phyloP scores from a whole-genome alignment of 2,329 filamentous ascomycete species.

The Ilyonectria sp. region DNA sequence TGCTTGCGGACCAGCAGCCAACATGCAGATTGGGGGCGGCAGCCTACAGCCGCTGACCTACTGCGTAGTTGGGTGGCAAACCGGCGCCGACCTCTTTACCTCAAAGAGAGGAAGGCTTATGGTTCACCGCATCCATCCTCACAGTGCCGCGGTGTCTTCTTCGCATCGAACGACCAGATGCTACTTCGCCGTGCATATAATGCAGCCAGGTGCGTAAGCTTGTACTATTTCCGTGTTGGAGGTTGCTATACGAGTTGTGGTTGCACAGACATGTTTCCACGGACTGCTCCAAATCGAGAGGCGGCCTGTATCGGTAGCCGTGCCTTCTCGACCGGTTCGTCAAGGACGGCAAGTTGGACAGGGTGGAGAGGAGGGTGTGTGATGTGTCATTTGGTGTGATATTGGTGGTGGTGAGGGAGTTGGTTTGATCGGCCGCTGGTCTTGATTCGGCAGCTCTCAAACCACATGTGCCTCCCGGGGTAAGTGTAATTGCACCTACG shows the following conservation, averaged over 20 bases:
- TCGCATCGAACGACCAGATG: background rate
- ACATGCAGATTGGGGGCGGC: conserved; percentile 9
- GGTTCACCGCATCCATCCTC: background rate
- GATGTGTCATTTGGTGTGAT: background rate
- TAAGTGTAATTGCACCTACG: background rate
- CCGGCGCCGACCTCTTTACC: background rate
- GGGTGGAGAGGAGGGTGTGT: background rate
- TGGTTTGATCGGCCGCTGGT: background rate
- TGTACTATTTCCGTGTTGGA: background rate
- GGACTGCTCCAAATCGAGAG: background rate
- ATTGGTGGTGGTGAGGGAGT: background rate
- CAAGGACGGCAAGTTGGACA: background rate
- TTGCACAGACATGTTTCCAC: background rate
- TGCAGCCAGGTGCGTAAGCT: background rate
- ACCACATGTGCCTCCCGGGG: background rate
- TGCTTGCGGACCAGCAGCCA: conserved; percentile 1
- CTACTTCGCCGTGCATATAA: background rate
- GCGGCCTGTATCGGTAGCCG: background rate
- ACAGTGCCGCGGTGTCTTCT: background rate
- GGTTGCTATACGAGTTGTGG: background rate
- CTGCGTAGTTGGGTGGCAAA: background rate
- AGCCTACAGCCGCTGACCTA: background rate
- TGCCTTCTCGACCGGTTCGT: background rate
- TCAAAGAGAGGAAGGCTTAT: background rate
- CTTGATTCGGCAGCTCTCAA: background rate